Percentiles rank a stretch among this genome's conserved stretches.
Evolutionary conservation across 2,329 filamentous ascomycete genomes (phyloP).

Genomic region (Neocatenulostroma microsporum): DNA sequence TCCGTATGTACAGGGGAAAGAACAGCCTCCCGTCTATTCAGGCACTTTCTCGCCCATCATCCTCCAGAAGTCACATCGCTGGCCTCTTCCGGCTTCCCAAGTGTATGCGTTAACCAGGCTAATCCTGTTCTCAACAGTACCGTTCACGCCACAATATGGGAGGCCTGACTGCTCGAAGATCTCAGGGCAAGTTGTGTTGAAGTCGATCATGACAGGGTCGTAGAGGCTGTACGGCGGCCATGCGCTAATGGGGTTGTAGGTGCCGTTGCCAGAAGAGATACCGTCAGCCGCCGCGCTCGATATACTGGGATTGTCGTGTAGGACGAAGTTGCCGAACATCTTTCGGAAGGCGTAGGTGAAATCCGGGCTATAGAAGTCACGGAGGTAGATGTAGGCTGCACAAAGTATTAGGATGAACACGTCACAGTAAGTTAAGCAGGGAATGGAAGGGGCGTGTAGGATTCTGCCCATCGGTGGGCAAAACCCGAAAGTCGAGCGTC

Average conservation of each 20-base stretch:
- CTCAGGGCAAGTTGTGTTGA: constrained; percentile 39
- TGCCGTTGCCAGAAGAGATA: constrained; percentile 19
- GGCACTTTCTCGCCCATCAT: constrained; percentile 22
- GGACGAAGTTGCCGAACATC: constrained; percentile 44
- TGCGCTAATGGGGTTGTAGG: constrained; percentile 11
- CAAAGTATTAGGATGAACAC: no score
- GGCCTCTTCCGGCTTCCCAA: constrained; percentile 44
- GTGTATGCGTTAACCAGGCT: constrained; percentile 36
- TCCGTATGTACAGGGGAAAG: no score
- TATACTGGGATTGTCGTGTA: constrained; percentile 36
- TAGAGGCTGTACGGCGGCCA: constrained; percentile 25
- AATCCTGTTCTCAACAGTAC: constrained; percentile 34
- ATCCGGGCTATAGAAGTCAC: no score
- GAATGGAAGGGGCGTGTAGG: no score
- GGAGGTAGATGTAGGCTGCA: no score
- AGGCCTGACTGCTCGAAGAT: constrained; percentile 3
- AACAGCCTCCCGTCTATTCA: constrained; percentile 17
- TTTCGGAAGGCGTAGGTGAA: constrained; percentile 35
- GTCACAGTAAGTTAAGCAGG: no score
- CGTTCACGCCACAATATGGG: constrained; percentile 21
- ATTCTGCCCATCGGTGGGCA: no score
- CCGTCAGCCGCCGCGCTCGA: constrained; percentile 25
- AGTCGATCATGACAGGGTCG: constrained; percentile 35
- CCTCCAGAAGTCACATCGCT: constrained; percentile 42
- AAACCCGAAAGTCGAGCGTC: no score